Evolutionary conservation across 768 basidiomycete genomes (phyloP), one percentile per base, ranked within the genome.

Genomic region (Auricularia cornea): DNA sequence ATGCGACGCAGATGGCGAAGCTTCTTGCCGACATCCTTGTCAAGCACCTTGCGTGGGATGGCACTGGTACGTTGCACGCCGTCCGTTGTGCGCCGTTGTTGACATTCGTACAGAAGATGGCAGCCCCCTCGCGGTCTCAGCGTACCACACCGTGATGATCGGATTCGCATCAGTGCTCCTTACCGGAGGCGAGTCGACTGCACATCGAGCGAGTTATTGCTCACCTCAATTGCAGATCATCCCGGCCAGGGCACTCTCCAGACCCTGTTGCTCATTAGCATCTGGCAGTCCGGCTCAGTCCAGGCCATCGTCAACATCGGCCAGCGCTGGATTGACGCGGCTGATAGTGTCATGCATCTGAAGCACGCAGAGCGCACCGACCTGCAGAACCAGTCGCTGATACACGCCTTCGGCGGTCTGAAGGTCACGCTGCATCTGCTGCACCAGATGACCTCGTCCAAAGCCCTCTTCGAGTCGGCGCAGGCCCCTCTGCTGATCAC

Each of bases 391-490:
- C 84, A 86, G 65, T 86, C 88, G 64, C 79, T 93, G 51, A 77
- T 84, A 3, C 87, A 91, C 69, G 90, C 90, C 2, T 91, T 88
- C 61, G 84, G 87, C 52, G 92, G 88, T 6, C 73, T 95, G 60
- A 94, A 93, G 73, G 85, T 93, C 51, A 86, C 87, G 0, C 78
- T 96, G 40, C 85, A 89, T 66, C 79, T 96, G 51, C 76, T 98
- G 48, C 80, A 84, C 63, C 84, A 89, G 12, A 78, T 98, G 52
- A 80, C 93, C 29, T 87, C 89, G 1, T 83, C 91, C 30, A 90
- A 90, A 68, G 82, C 90, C 14, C 78, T 96, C 29, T 81, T 94
- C 62, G 94, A 98, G 63, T 90, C 92, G 6, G 82, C 85, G 2
- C 95, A 98, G 74, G 95, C 93, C 0, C 72, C 80, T 3, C 74